Conservation (phyloP, 805 yeast genomes). For the Lipomyces sp. region DNA sequence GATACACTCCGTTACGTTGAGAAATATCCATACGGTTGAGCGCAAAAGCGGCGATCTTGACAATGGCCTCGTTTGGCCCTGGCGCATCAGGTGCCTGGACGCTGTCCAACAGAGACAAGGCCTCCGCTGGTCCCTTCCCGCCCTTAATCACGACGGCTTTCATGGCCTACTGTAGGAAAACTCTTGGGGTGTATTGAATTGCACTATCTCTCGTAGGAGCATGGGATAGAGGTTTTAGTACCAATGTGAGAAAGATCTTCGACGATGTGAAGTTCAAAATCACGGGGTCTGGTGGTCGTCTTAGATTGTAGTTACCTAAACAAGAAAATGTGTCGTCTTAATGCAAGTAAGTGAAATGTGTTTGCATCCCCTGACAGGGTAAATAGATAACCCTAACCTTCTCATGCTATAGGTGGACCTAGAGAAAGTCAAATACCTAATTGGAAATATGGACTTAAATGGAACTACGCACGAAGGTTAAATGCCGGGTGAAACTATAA, state of each 20-base stretch:
- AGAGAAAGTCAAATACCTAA: too few species aligned
- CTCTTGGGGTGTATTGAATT: neutral
- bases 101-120: constrained; percentile 39
- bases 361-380: too few species aligned
- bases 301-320: too few species aligned
- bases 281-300: too few species aligned
- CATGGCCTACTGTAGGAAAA: constrained; percentile 37
- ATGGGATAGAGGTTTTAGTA: neutral
- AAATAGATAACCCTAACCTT: too few species aligned
- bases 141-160: constrained; percentile 41
- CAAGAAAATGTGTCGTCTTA: too few species aligned
- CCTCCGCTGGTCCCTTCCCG: constrained; percentile 42
- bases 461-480: too few species aligned
- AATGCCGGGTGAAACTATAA: too few species aligned
- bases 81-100: constrained; percentile 37
- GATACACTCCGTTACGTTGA: constrained; percentile 44
- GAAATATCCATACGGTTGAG: constrained; percentile 46
- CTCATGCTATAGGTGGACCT: too few species aligned
- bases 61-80: constrained; percentile 41
- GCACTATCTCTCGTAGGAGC: neutral
- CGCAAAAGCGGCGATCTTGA: constrained; percentile 46
- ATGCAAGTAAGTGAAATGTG: too few species aligned
- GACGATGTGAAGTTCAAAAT: too few species aligned
- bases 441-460: too few species aligned
- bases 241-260: neutral